Percentiles rank a stretch among this genome's conserved stretches.
These are phyloP conservation scores for Chlorella ohadii DNA, from an alignment of 139 green algal species.

Conservation along the genomic window DNA sequence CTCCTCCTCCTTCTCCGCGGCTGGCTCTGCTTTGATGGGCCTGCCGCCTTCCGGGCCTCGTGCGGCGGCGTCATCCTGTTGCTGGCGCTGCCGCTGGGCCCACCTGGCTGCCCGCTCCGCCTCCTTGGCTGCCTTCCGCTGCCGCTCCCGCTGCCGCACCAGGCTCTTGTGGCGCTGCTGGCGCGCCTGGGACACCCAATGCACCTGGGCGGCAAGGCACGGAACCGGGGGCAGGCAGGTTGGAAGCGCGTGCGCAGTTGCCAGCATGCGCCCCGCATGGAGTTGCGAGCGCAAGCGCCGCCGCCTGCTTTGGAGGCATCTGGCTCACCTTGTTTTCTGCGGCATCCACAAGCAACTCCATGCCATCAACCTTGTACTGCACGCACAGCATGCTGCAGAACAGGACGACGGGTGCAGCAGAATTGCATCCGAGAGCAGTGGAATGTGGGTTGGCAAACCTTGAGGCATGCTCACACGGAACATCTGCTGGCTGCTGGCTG, in stretches of 20 bases:
- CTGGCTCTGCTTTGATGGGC: background rate
- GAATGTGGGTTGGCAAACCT: too few relatives aligned
- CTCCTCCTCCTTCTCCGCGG: background rate
- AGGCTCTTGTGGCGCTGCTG: background rate
- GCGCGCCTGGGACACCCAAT: background rate
- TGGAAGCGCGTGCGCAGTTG: too few relatives aligned
- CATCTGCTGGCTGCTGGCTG: background rate
- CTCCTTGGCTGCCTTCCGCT: background rate
- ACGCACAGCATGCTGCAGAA: constrained; percentile 13
- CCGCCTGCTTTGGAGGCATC: too few relatives aligned
- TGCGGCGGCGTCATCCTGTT: background rate
- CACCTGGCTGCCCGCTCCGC: background rate
- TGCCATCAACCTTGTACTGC: background rate
- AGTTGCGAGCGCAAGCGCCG: too few relatives aligned
- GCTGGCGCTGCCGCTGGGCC: background rate
- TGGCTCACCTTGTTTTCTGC: background rate
- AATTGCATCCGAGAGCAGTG: too few relatives aligned
- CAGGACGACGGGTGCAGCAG: too few relatives aligned
- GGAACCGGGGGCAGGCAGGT: too few relatives aligned
- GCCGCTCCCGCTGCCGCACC: background rate
- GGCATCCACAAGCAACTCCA: background rate
- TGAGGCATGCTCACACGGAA: background rate
- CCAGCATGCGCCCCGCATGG: too few relatives aligned
- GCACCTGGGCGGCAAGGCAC: background rate
- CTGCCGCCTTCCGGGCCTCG: too few relatives aligned